phyloP scores from a whole-genome alignment of 176 grass and related monocot species.

The Bothriochloa decipiens region DNA sequence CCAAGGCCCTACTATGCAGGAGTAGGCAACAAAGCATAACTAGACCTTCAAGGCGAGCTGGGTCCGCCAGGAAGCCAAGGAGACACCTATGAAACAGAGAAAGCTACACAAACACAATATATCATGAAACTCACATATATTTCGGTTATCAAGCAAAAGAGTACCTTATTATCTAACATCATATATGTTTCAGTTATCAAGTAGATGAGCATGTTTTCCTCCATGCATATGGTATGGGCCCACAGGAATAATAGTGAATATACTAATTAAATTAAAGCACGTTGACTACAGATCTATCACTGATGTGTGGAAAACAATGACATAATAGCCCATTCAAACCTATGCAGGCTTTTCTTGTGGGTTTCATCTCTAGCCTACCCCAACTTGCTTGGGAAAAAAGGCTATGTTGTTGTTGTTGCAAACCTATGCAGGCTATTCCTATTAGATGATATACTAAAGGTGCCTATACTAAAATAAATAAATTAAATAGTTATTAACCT shows the following conservation, averaged over 20 bases:
- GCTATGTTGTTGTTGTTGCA: no score
- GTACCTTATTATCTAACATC: not conserved
- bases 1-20: not conserved
- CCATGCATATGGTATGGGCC: not conserved
- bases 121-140: conserved; percentile 6
- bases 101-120: not conserved
- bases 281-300: not conserved
- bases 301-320: not conserved
- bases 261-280: not conserved
- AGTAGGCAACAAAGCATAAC: not conserved
- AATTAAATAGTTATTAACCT: conserved; percentile 55
- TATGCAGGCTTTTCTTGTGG: conserved; percentile 18
- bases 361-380: no score
- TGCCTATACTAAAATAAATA: not conserved
- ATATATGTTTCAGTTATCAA: conserved; percentile 19
- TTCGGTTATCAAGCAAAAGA: conserved; percentile 15
- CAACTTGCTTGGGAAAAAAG: no score
- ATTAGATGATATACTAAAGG: conserved; percentile 9
- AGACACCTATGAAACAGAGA: not conserved
- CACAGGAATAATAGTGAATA: not conserved
- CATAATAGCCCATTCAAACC: conserved; percentile 16
- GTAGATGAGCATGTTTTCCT: not conserved
- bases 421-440: conserved; percentile 19
- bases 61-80: not conserved
- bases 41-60: not conserved